Base-by-base conservation (phyloP, 495 filamentous ascomycete species). In the Aspergillus diversus region DNA sequence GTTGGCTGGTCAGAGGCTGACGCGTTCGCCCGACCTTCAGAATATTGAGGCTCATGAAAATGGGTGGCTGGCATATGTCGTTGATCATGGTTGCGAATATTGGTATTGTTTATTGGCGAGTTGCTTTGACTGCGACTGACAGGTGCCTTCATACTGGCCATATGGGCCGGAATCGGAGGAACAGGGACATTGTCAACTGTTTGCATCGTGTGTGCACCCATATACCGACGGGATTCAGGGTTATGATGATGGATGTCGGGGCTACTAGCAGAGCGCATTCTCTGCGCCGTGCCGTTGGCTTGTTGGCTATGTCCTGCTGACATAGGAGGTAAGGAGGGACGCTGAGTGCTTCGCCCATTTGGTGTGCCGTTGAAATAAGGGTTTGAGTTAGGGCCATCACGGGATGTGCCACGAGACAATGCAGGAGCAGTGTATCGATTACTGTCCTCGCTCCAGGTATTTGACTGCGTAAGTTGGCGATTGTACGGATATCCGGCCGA, bases 391-490 rank as follows among this genome's bases (percentile, higher is more conserved):
- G 84, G 78, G 2, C 90, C 92, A 65, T 97, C 93, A 58, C 92
- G 81, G 9, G 93, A 95, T 33, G 88, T 83, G 16, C 84, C 89
- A 42, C 93, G 87, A 42, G 88, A 88, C 80, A 92, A 85, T 9
- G 91, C 92, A 21, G 93, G 94, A 5, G 94, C 92, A 3, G 95
- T 97, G 67, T 91, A 93, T 42, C 92, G 88, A 71, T 89, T 90
- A 61, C 77, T 81, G 27, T 92, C 90, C 42, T 93, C 90, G 27
- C 81, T 81, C 59, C 84, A 83, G 17, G 76, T 82, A 66, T 76
- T 88, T 67, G 64, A 75, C 27, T 89, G 84, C 6, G 85, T 87
- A 13, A 78, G 78, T 67, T 93, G 87, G 33, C 93, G 87, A 54
- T 93, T 88, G 70, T 96, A 97, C 7, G 87, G 86, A 69, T 89